phyloP scores from a whole-genome alignment of 495 filamentous ascomycete genomes.

The Penicillium nucicola region DNA sequence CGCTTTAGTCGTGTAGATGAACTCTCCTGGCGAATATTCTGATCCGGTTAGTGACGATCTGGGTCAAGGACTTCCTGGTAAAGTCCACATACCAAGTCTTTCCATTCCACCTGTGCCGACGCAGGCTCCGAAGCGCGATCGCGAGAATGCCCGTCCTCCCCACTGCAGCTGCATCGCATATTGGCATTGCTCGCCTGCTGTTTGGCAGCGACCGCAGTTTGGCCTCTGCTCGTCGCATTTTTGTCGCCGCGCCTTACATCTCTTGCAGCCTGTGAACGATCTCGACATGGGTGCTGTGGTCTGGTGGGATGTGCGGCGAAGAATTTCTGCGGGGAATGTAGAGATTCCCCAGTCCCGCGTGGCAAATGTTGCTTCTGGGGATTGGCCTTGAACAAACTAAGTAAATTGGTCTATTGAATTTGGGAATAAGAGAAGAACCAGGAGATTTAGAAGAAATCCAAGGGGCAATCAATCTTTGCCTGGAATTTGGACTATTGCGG shows the following conservation, averaged over 20 bases:
- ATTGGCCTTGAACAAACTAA: background rate
- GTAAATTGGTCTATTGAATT: background rate
- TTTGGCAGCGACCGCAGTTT: slow-evolving; percentile 36
- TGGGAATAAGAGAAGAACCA: background rate
- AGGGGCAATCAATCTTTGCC: background rate
- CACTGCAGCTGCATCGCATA: slow-evolving; percentile 41
- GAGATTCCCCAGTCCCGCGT: slow-evolving; percentile 13
- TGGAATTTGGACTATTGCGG: background rate
- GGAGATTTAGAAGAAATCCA: no score
- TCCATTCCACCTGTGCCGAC: slow-evolving; percentile 42
- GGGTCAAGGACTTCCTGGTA: background rate
- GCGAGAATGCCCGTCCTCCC: slow-evolving; percentile 41
- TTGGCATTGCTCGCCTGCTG: slow-evolving; percentile 31
- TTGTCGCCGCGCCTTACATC: slow-evolving; percentile 46
- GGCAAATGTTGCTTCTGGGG: slow-evolving; percentile 11
- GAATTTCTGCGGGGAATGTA: slow-evolving; percentile 26
- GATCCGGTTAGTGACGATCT: background rate
- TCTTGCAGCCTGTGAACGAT: slow-evolving; percentile 45
- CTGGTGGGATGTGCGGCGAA: slow-evolving; percentile 9
- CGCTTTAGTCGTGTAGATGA: slow-evolving; percentile 43
- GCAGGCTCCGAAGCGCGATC: slow-evolving; percentile 46
- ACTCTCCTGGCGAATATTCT: slow-evolving; percentile 50
- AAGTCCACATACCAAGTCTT: slow-evolving; percentile 33
- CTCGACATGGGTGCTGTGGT: slow-evolving; percentile 38
- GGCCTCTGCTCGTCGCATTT: slow-evolving; percentile 45